Base-by-base conservation (phyloP, 495 filamentous ascomycete genomes). In the Xylaria scruposa region DNA sequence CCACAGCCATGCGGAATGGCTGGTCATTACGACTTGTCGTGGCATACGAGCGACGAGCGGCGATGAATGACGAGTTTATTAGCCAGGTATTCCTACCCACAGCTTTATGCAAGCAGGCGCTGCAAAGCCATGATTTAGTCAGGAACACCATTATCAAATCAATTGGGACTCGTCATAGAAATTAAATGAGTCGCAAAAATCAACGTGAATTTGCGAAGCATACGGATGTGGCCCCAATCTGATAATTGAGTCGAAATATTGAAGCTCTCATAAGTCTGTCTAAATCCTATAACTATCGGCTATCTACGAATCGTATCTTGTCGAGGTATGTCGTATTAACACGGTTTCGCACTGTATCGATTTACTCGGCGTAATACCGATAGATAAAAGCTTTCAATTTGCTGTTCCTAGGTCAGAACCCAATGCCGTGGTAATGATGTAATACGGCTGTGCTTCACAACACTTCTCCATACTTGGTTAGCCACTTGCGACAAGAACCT, bases 1-100 rank as follows among this genome's bases (percentile, higher is more conserved):
- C 91, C 67, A 99, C 87, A 74, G 95, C 96, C 73, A 98, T 85
- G 46, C 92, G 91, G 70, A 92, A 88, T 0, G 90, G 90, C 36
- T 85, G 84, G 46, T 82, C 85, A 76, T 83, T 77, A 40, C 81
- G 75, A 47, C 78, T 69, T 12, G 75, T 68, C 5, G 78, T 70
- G 42, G 70, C 74, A 76, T 78, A 79, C 51, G 70, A 76, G 46
- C 70, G 60, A 67, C 59, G 65, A 67, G 65, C 29, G 33, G 68
- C 36, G 47, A 72, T 58, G 38, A 72, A 66, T 5, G 63, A 29
- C 12, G 60, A 58, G 46, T 44, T 59, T 19, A 38, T 42, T 13
- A 68, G 38, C 38, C 49, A 12, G 63, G 33, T 10, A 61, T 72
- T 38, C 70, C 68, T 70, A 36, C 54, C 44, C 26, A 13, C 54